Conservation (phyloP, 1,284 basidiomycete genomes). For the Ustilago nuda region DNA sequence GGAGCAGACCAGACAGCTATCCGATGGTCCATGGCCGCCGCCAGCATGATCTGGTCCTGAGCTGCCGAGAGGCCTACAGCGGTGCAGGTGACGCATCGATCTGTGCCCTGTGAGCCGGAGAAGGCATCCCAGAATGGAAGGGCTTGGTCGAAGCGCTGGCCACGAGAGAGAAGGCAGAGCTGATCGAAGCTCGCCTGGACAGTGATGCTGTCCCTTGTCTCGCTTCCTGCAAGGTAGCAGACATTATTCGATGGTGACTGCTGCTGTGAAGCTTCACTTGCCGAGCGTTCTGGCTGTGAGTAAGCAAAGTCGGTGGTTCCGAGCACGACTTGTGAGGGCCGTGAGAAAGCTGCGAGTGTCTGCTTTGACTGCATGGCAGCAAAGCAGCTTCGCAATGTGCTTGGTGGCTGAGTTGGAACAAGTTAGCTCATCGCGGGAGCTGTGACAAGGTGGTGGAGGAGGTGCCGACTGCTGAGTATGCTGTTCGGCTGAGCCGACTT, state of each 20-base stretch:
- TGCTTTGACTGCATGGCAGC: slow-evolving; percentile 15
- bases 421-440: slow-evolving; percentile 11
- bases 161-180: slow-evolving; percentile 41
- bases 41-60: slow-evolving; percentile 25
- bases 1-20: slow-evolving; percentile 46
- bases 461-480: slow-evolving; percentile 1
- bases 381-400: not conserved
- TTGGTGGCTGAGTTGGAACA: not conserved
- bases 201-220: slow-evolving; percentile 26
- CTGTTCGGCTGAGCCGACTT: not conserved
- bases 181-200: slow-evolving; percentile 49
- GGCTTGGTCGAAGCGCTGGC: slow-evolving; percentile 44
- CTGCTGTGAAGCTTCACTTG: slow-evolving; percentile 2
- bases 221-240: slow-evolving; percentile 26
- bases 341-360: slow-evolving; percentile 12
- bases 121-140: slow-evolving; percentile 57
- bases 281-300: slow-evolving; percentile 9
- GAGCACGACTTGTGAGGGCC: slow-evolving; percentile 32
- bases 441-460: not conserved
- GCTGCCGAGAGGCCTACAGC: slow-evolving; percentile 28
- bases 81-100: slow-evolving; percentile 30
- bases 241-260: slow-evolving; percentile 7
- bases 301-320: slow-evolving; percentile 15
- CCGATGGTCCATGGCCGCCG: slow-evolving; percentile 49
- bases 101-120: slow-evolving; percentile 38